Base-by-base conservation (phyloP, 139 green algal species). In the Tetratostichococcus sp. region DNA sequence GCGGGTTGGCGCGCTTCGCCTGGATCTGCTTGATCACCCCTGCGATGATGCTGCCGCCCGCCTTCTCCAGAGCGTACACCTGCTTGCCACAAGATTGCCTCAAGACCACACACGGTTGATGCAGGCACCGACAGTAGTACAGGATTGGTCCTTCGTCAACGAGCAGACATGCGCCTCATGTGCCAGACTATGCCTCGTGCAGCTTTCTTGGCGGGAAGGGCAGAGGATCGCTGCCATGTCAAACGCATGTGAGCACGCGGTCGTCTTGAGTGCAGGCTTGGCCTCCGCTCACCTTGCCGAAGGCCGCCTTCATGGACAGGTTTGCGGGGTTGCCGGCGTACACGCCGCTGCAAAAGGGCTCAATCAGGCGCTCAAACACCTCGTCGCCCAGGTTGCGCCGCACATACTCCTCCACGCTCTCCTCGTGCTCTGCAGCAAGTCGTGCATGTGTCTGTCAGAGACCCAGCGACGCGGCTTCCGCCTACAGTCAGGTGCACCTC, bases 331-430 rank as follows among this genome's bases (percentile, higher is more conserved):
- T 86, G 30, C 96, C 96, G 22, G 96, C 94, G 77, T 99, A 99
- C 76, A 99, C 96, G 35, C 96, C 96, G 16, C 89, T 97, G 92
- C 96, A 98, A 87, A 98, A 98, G 68, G 96, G 95, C 86, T 99
- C 96, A 43, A 99, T 98, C 23, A 98, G 87, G 57, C 94, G 85
- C 76, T 95, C 86, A 82, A 97, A 98, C 72, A 97, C 94, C 89
- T 99, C 95, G 2, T 84, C 87, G 25, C 96, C 96, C 67, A 99
- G 87, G 84, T 99, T 99, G 78, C 96, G 85, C 30, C 85, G 82
- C 68, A 99, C 92, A 84, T 97, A 99, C 81, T 97, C 84, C 89
- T 99, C 93, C 69, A 99, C 94, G 16, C 75, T 90, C 88, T 99
- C 96, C 85, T 99, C 96, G 35, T 87, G 71, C 4, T 74, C 86